A percentile compares a stretch with the other conserved stretches of the same genome.
Conservation (phyloP, 495 filamentous ascomycete genomes). For the Talaromyces wortmannii region DNA sequence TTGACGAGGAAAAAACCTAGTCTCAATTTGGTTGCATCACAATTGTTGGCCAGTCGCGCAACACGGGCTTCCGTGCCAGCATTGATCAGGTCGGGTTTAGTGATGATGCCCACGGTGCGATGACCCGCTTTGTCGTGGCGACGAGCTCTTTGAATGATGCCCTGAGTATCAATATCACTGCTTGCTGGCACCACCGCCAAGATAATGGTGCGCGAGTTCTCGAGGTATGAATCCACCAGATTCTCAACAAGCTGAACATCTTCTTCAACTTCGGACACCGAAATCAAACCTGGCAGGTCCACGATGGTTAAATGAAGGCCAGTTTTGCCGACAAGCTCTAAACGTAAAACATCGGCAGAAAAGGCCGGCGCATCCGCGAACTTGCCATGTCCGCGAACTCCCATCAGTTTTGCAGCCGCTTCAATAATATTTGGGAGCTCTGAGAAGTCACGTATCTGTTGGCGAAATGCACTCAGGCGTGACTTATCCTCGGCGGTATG, state of each 20-base stretch:
- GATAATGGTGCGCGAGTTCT: slow-evolving; percentile 25
- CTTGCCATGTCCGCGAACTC: slow-evolving; percentile 12
- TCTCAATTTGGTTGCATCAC: slow-evolving; percentile 35
- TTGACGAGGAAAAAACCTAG: slow-evolving; percentile 39
- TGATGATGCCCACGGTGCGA: slow-evolving; percentile 50
- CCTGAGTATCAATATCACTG: slow-evolving; percentile 44
- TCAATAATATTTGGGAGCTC: slow-evolving; percentile 38
- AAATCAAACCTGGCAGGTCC: slow-evolving; percentile 43
- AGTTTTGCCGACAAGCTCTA: slow-evolving; percentile 43
- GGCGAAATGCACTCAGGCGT: slow-evolving; percentile 4
- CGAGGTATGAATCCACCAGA: slow-evolving; percentile 23
- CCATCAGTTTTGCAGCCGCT: slow-evolving; percentile 31
- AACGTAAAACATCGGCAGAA: slow-evolving; percentile 40
- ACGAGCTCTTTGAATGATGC: slow-evolving; percentile 36
- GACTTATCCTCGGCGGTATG: slow-evolving; percentile 7
- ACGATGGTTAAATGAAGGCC: slow-evolving; percentile 46
- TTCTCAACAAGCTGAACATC: slow-evolving; percentile 19
- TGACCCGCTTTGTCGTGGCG: slow-evolving; percentile 33
- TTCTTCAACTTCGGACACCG: slow-evolving; percentile 17
- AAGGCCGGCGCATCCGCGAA: slow-evolving; percentile 24
- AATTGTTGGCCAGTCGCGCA: slow-evolving; percentile 27
- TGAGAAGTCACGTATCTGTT: slow-evolving; percentile 8
- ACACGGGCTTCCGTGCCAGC: slow-evolving; percentile 18
- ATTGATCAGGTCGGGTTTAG: slow-evolving; percentile 43
- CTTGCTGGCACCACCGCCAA: slow-evolving; percentile 37